phyloP scores from a whole-genome alignment of 129 eudicot species.

The Sambucus nigra region DNA sequence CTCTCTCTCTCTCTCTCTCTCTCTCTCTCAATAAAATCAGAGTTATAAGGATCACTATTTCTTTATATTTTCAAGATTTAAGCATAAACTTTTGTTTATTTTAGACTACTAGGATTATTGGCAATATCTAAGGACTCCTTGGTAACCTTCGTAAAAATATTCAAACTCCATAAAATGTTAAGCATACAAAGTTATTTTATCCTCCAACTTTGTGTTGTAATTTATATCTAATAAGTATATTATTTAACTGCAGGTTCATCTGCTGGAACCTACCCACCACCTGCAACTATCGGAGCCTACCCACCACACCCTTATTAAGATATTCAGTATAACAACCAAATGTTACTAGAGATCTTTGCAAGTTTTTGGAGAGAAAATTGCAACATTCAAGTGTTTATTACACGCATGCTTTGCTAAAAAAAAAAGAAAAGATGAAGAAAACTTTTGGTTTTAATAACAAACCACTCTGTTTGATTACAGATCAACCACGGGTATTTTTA shows the following conservation, averaged over 20 bases:
- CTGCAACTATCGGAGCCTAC: conserved; percentile 10
- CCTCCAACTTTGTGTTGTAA: not conserved
- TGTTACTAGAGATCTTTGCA: not conserved
- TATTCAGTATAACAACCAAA: not conserved
- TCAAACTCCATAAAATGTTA: not conserved
- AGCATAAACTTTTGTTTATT: not conserved
- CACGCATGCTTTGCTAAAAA: too few species aligned
- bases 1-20: not conserved
- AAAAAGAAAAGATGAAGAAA: too few species aligned
- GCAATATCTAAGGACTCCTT: too few species aligned
- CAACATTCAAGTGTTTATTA: not conserved
- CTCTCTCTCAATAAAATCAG: not conserved
- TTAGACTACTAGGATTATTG: too few species aligned
- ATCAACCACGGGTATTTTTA: not conserved
- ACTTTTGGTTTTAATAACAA: not conserved
- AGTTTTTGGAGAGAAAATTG: too few species aligned
- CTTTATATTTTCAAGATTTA: too few species aligned
- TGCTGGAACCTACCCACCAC: not conserved
- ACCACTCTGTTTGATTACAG: not conserved
- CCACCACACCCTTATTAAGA: conserved; percentile 7
- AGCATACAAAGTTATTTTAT: not conserved
- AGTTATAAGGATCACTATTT: not conserved
- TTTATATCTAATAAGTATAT: not conserved
- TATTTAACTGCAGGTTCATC: not conserved
- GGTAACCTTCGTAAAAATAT: not conserved